A percentile compares a stretch with the other conserved stretches of the same genome.
Conservation (phyloP, 805 yeast genomes). For the Yamadazyma sp. region DNA sequence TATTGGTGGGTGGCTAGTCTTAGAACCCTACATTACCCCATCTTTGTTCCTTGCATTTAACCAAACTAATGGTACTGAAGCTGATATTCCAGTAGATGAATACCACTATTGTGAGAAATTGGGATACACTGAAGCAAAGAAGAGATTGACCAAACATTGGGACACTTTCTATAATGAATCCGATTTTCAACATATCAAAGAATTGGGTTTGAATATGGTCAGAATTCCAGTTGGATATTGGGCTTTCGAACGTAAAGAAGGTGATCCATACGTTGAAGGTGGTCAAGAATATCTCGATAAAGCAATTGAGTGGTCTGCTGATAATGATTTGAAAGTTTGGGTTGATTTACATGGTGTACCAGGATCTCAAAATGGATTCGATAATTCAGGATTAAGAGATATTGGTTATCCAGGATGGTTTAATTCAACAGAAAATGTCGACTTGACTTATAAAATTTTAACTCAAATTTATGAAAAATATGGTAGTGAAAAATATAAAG, state of each 20-base stretch:
- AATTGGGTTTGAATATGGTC: slow-evolving; percentile 61
- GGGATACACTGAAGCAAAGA: slow-evolving; percentile 44
- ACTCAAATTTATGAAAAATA: slow-evolving; percentile 31
- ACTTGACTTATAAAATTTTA: slow-evolving; percentile 30
- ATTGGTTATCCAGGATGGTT: slow-evolving; percentile 36
- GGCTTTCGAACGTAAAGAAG: slow-evolving; percentile 55
- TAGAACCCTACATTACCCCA: slow-evolving; percentile 73
- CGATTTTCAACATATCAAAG: slow-evolving; percentile 52
- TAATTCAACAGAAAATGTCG: slow-evolving; percentile 24
- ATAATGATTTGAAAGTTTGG: slow-evolving; percentile 62
- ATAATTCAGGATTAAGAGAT: slow-evolving; percentile 69
- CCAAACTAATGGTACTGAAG: slow-evolving; percentile 13
- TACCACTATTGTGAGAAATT: slow-evolving; percentile 47
- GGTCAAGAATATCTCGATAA: slow-evolving; percentile 63
- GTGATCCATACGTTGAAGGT: slow-evolving; percentile 67
- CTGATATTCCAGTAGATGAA: slow-evolving; percentile 57
- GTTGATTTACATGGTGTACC: slow-evolving; percentile 81
- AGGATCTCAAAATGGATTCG: slow-evolving; percentile 87
- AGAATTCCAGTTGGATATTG: slow-evolving; percentile 80
- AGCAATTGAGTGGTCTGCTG: slow-evolving; percentile 68
- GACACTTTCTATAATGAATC: slow-evolving; percentile 54
- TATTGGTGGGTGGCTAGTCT: slow-evolving; percentile 70
- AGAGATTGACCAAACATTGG: slow-evolving; percentile 53
- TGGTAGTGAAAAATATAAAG: slow-evolving; percentile 22
- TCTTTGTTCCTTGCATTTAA: slow-evolving; percentile 44